phyloP scores from a whole-genome alignment of 2,329 filamentous ascomycete species.

The Arthrobotrys entomopaga region DNA sequence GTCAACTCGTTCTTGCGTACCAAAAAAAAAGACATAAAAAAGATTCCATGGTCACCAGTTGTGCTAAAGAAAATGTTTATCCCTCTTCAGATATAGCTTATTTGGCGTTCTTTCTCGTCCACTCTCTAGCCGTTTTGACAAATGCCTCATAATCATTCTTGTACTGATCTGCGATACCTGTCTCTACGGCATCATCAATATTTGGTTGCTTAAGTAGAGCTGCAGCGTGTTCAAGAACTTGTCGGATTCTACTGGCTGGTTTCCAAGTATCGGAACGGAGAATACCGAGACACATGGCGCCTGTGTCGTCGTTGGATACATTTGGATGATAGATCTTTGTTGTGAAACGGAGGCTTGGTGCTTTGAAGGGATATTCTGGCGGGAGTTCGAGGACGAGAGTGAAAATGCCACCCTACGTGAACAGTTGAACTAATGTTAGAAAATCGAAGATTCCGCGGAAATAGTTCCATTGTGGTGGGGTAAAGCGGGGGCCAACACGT shows the following conservation, averaged over 20 bases:
- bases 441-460: not conserved
- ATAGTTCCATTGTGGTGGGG: slow-evolving; percentile 10
- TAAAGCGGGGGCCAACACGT: slow-evolving; percentile 59
- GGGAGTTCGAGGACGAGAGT: slow-evolving; percentile 78
- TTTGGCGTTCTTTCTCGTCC: slow-evolving; percentile 77
- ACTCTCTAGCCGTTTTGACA: slow-evolving; percentile 78
- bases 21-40: no score
- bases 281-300: slow-evolving; percentile 84
- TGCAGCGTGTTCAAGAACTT: slow-evolving; percentile 80
- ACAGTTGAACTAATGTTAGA: not conserved
- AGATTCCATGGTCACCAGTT: no score
- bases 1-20: no score
- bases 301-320: slow-evolving; percentile 84
- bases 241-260: slow-evolving; percentile 78
- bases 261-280: slow-evolving; percentile 92
- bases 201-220: slow-evolving; percentile 79
- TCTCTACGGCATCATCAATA: slow-evolving; percentile 84
- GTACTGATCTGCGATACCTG: slow-evolving; percentile 85
- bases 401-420: slow-evolving; percentile 74
- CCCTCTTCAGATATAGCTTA: slow-evolving; percentile 23
- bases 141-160: slow-evolving; percentile 74
- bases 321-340: slow-evolving; percentile 98
- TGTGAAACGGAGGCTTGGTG: slow-evolving; percentile 79
- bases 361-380: slow-evolving; percentile 87
- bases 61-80: no score